Percentiles rank a stretch among this genome's conserved stretches.
Evolutionary conservation across 176 grass and related monocot genomes (phyloP).

Genomic region (Hsuehochloa calcarea): DNA sequence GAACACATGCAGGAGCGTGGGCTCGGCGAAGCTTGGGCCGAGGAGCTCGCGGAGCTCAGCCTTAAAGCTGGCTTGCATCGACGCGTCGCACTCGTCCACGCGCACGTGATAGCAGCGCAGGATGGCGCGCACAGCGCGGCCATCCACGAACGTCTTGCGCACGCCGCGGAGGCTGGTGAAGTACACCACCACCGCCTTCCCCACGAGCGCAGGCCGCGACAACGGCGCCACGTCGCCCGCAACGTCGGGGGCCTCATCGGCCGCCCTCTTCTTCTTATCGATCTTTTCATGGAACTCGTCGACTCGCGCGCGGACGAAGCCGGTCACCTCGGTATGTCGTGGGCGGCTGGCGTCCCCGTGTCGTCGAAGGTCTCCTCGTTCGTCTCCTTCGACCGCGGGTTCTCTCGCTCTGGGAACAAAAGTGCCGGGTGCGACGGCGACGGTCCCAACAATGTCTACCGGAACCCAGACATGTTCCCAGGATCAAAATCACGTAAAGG

Average conservation of each 20-base stretch:
- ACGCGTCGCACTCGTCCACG: slow-evolving; percentile 84
- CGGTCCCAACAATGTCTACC: slow-evolving; percentile 4
- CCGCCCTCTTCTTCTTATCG: neutral
- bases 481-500: slow-evolving; percentile 36
- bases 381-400: neutral
- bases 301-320: slow-evolving; percentile 48
- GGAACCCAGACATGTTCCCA: slow-evolving; percentile 33
- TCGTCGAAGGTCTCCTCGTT: neutral
- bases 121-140: slow-evolving; percentile 62
- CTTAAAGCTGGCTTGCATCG: slow-evolving; percentile 76
- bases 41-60: slow-evolving; percentile 51
- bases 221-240: neutral
- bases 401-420: slow-evolving; percentile 35
- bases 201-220: neutral
- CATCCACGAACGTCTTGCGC: slow-evolving; percentile 69
- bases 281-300: slow-evolving; percentile 46
- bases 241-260: neutral
- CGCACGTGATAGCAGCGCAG: slow-evolving; percentile 56
- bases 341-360: neutral
- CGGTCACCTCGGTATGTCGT: slow-evolving; percentile 45
- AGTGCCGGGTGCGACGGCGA: slow-evolving; percentile 33
- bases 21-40: neutral
- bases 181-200: slow-evolving; percentile 57
- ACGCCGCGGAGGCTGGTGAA: slow-evolving; percentile 86
- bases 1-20: slow-evolving; percentile 65